These are phyloP conservation scores for Candida methanosorbosa DNA, from an alignment of 805 yeast genomes.

Conservation along the genomic window DNA sequence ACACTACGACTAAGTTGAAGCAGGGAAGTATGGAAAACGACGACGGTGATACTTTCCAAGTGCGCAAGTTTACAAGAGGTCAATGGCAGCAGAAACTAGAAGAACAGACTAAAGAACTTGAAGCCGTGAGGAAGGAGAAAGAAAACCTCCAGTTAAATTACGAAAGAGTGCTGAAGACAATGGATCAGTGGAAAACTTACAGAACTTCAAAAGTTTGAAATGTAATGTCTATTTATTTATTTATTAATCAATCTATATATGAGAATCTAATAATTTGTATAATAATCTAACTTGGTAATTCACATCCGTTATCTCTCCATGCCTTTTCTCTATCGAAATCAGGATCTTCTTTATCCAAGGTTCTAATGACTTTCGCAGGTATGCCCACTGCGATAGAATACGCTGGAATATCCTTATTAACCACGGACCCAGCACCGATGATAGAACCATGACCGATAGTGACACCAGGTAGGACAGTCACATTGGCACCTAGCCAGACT, in stretches of 20 bases:
- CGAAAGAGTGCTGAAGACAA: slow-evolving; percentile 12
- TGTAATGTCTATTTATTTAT: too few species aligned
- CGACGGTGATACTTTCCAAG: slow-evolving; percentile 19
- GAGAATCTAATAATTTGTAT: background rate
- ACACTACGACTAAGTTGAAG: too few species aligned
- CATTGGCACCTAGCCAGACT: slow-evolving; percentile 61
- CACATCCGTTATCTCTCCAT: background rate
- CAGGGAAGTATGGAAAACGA: slow-evolving; percentile 5
- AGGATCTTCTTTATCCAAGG: slow-evolving; percentile 1
- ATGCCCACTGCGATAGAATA: slow-evolving; percentile 52
- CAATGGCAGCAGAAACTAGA: slow-evolving; percentile 4
- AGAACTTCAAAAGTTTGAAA: slow-evolving; percentile 2
- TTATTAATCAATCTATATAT: background rate
- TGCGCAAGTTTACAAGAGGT: slow-evolving; percentile 1
- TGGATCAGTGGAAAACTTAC: slow-evolving; percentile 17
- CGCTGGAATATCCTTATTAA: slow-evolving; percentile 47
- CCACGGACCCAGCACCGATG: slow-evolving; percentile 64
- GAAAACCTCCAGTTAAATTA: slow-evolving; percentile 13
- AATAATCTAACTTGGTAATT: background rate
- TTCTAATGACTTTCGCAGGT: slow-evolving; percentile 26
- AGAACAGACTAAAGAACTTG: slow-evolving; percentile 11
- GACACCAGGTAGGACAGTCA: slow-evolving; percentile 53
- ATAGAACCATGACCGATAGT: slow-evolving; percentile 53
- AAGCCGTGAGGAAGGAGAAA: slow-evolving; percentile 10
- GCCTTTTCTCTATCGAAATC: background rate